phyloP scores from a whole-genome alignment of 1,284 basidiomycete genomes.

The Mycosarcoma mackinlayi region DNA sequence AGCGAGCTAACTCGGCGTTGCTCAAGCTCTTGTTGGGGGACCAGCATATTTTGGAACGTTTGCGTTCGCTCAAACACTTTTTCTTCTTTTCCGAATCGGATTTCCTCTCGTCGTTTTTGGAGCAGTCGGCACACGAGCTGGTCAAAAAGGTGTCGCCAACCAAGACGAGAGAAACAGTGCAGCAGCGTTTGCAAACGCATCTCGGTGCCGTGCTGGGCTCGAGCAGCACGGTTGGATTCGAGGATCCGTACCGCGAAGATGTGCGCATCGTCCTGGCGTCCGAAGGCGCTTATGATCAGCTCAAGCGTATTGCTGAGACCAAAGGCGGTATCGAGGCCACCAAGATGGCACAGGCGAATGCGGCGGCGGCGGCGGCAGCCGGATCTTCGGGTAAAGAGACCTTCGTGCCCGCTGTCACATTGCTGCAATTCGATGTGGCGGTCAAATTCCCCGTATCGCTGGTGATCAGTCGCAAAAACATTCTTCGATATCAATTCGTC shows the following conservation, averaged over 20 bases:
- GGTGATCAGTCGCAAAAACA: slow-evolving; percentile 67
- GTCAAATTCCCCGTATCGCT: slow-evolving; percentile 67
- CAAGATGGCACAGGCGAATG: slow-evolving; percentile 57
- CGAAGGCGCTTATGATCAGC: slow-evolving; percentile 66
- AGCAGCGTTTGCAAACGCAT: slow-evolving; percentile 64
- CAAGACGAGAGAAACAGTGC: slow-evolving; percentile 70
- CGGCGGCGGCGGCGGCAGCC: slow-evolving; percentile 34
- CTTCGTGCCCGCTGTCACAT: slow-evolving; percentile 48
- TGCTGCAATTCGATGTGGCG: slow-evolving; percentile 65
- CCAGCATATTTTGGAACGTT: slow-evolving; percentile 60
- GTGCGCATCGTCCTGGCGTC: slow-evolving; percentile 62
- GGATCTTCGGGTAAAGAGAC: slow-evolving; percentile 69
- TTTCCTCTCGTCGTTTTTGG: slow-evolving; percentile 66
- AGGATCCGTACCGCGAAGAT: slow-evolving; percentile 65
- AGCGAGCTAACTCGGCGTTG: slow-evolving; percentile 64
- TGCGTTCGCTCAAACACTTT: slow-evolving; percentile 66
- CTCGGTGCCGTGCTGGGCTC: slow-evolving; percentile 66
- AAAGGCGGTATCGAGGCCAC: slow-evolving; percentile 66
- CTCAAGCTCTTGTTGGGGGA: slow-evolving; percentile 62
- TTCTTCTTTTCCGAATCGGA: slow-evolving; percentile 65
- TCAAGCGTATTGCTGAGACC: slow-evolving; percentile 66
- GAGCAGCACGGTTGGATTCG: slow-evolving; percentile 62
- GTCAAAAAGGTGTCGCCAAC: slow-evolving; percentile 61
- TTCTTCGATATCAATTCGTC: slow-evolving; percentile 66
- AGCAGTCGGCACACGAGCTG: slow-evolving; percentile 63